These are phyloP conservation scores for Nitzschia sp. DNA, from an alignment of 108 stramenopile genomes.

Conservation along the genomic window DNA sequence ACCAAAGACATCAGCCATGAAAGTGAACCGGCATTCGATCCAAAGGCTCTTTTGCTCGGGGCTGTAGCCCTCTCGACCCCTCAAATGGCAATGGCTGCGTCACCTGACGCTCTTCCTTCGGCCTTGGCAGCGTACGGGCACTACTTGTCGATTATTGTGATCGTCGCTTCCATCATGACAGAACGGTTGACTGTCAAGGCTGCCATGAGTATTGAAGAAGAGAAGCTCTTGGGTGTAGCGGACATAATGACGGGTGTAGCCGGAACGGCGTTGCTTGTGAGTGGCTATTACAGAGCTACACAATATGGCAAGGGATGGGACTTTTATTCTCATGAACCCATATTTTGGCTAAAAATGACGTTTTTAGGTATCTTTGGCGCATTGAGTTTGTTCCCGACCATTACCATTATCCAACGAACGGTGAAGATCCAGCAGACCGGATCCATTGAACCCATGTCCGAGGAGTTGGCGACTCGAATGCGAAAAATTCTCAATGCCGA, in stretches of 20 bases:
- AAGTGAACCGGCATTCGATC: too few relatives aligned
- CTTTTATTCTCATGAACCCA: constrained; percentile 79
- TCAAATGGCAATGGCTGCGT: constrained; percentile 44
- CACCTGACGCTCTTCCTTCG: constrained; percentile 48
- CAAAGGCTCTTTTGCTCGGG: background rate
- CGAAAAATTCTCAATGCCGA: constrained; percentile 53
- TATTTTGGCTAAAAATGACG: constrained; percentile 83
- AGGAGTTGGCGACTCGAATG: constrained; percentile 46
- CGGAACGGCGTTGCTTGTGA: constrained; percentile 43
- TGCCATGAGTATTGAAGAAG: constrained; percentile 63
- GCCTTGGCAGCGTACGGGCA: constrained; percentile 81
- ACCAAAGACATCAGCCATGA: too few relatives aligned
- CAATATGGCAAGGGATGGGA: constrained; percentile 75
- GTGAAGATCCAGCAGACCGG: constrained; percentile 37
- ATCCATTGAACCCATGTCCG: constrained; percentile 53
- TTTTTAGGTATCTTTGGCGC: constrained; percentile 61
- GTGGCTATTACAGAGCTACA: constrained; percentile 64
- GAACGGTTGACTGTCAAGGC: constrained; percentile 73
- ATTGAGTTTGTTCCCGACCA: constrained; percentile 57
- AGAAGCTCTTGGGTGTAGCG: constrained; percentile 52
- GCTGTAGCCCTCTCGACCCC: constrained; percentile 9
- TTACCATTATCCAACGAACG: constrained; percentile 53
- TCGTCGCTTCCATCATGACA: constrained; percentile 51
- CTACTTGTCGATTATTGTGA: constrained; percentile 57
- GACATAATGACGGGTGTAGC: constrained; percentile 60